Conservation (phyloP, 2,329 filamentous ascomycete genomes). For the Leptodontidium sp. region DNA sequence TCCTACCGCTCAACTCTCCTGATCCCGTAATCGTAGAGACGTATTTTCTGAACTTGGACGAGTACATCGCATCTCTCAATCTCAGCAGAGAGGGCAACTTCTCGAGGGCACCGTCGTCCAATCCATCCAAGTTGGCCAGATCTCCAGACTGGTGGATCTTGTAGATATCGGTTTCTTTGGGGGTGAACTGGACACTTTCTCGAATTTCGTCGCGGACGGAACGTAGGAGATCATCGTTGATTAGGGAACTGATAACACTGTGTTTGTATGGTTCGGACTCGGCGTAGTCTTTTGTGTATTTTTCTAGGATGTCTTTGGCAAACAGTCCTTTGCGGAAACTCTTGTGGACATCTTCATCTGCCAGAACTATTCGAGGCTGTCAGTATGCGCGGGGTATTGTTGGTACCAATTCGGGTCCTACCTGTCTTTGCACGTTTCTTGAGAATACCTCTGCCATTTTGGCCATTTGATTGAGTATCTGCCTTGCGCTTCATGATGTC, state of each 20-base stretch:
- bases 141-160: slow-evolving; percentile 99
- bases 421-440: slow-evolving; percentile 61
- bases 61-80: slow-evolving; percentile 95
- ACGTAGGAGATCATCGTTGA: slow-evolving; percentile 83
- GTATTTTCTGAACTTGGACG: slow-evolving; percentile 86
- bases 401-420: slow-evolving; percentile 43
- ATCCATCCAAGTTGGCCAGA: slow-evolving; percentile 92
- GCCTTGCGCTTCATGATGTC: slow-evolving; percentile 68
- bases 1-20: slow-evolving; percentile 86
- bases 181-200: slow-evolving; percentile 91
- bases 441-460: slow-evolving; percentile 49
- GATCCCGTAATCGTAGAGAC: slow-evolving; percentile 86
- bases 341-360: slow-evolving; percentile 44
- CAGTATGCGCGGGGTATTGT: slow-evolving; percentile 30
- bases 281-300: slow-evolving; percentile 70
- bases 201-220: slow-evolving; percentile 88
- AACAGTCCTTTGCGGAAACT: slow-evolving; percentile 74
- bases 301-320: slow-evolving; percentile 61
- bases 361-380: slow-evolving; percentile 40
- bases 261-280: slow-evolving; percentile 83
- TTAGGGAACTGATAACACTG: slow-evolving; percentile 83
- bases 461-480: slow-evolving; percentile 53
- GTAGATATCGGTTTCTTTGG: slow-evolving; percentile 99
- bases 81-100: slow-evolving; percentile 89
- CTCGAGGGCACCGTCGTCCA: slow-evolving; percentile 84